Percentiles rank a stretch among this genome's conserved stretches.
These are phyloP conservation scores for Aspergillus panamensis DNA, from an alignment of 495 filamentous ascomycete genomes.

Conservation along the genomic window DNA sequence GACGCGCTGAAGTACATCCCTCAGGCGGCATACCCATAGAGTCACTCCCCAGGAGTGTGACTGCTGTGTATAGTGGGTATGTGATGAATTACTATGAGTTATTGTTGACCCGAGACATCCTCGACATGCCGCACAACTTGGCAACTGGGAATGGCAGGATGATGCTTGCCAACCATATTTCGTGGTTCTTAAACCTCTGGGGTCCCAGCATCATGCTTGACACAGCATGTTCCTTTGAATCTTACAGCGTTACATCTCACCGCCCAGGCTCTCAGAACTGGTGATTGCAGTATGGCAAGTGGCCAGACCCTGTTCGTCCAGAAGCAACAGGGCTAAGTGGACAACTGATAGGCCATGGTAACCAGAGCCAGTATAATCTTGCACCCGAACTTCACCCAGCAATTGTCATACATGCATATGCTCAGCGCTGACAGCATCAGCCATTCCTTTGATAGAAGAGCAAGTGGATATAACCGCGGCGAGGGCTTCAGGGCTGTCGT, in stretches of 20 bases:
- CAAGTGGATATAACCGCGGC: conserved; percentile 34
- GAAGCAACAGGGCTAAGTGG: background rate
- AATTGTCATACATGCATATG: conserved; percentile 28
- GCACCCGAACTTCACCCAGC: conserved; percentile 26
- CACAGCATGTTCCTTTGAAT: conserved; percentile 44
- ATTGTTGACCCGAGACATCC: conserved; percentile 36
- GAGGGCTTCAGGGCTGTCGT: conserved; percentile 30
- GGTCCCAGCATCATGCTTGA: conserved; percentile 42
- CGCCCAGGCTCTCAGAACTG: conserved; percentile 34
- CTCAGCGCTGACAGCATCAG: conserved; percentile 28
- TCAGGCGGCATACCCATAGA: conserved; percentile 39
- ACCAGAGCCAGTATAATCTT: conserved; percentile 28
- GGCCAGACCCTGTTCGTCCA: background rate
- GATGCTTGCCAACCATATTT: conserved; percentile 45
- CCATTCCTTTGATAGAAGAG: conserved; percentile 31
- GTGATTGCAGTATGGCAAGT: conserved; percentile 37
- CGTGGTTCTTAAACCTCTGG: conserved; percentile 39
- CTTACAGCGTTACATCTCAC: conserved; percentile 39
- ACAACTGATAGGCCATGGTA: conserved; percentile 23
- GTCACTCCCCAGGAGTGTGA: conserved; percentile 40
- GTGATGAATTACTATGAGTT: conserved; percentile 47
- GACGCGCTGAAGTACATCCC: background rate
- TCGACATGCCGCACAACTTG: conserved; percentile 29
- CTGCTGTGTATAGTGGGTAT: conserved; percentile 43
- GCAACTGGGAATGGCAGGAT: conserved; percentile 26